A percentile compares a stretch with the other conserved stretches of the same genome.
Conservation (phyloP, 2,329 filamentous ascomycete genomes). For the Sodiomyces alkalinus region DNA sequence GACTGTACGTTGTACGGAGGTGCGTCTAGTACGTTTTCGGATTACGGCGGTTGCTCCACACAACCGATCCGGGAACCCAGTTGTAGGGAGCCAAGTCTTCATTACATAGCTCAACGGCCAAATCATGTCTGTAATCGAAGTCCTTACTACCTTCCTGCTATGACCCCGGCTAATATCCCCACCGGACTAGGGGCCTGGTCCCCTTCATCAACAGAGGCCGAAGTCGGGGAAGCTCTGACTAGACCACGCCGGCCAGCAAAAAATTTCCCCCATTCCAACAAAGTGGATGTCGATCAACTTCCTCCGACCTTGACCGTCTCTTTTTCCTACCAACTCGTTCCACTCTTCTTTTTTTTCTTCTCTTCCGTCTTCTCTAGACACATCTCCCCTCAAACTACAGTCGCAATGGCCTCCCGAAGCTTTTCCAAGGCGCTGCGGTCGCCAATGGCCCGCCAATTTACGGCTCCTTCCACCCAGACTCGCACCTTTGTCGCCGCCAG, state of each 20-base stretch:
- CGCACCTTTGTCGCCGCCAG: slow-evolving; percentile 48
- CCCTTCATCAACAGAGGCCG: too few species aligned
- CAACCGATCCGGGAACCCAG: too few species aligned
- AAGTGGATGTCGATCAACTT: slow-evolving; percentile 7
- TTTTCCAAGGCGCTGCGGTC: slow-evolving; percentile 53
- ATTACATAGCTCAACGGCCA: too few species aligned
- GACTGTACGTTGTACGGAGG: too few species aligned
- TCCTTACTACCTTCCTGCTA: too few species aligned
- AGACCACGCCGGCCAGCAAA: slow-evolving; percentile 8
- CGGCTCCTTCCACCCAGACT: slow-evolving; percentile 42
- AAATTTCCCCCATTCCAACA: slow-evolving; percentile 10
- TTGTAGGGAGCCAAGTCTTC: too few species aligned
- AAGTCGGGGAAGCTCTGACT: slow-evolving; percentile 8
- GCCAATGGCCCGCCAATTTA: slow-evolving; percentile 48
- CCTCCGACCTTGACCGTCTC: slow-evolving; percentile 6
- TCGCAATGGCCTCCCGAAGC: slow-evolving; percentile 64
- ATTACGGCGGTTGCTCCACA: too few species aligned
- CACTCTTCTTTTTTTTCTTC: slow-evolving; percentile 5
- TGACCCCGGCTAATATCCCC: too few species aligned
- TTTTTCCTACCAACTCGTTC: slow-evolving; percentile 7
- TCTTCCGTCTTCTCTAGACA: slow-evolving; percentile 12
- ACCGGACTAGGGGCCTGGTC: too few species aligned
- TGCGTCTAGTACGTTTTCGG: too few species aligned
- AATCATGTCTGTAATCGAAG: too few species aligned
- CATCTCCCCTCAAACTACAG: slow-evolving; percentile 15